A percentile compares a stretch with the other conserved stretches of the same genome.
Conservation (phyloP, 2,329 filamentous ascomycete genomes). For the Biscogniauxia mediterranea region DNA sequence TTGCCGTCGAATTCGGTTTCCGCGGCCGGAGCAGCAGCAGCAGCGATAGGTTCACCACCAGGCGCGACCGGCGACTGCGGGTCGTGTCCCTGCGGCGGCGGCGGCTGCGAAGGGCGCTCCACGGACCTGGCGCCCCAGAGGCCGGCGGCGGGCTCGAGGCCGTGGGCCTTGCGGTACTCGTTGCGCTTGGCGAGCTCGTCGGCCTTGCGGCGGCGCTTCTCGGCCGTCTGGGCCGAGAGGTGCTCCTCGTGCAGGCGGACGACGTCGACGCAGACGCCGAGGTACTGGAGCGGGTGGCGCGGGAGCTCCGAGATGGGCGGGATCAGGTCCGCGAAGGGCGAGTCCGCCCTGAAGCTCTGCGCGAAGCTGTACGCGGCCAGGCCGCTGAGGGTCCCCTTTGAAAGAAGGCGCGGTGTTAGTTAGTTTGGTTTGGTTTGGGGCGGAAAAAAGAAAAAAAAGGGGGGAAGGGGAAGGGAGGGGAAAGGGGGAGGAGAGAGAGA, state of each 20-base stretch:
- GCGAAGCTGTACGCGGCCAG: conserved; percentile 73
- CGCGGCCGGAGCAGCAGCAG: conserved; percentile 20
- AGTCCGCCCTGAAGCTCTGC: conserved; percentile 75
- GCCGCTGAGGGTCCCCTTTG: conserved; percentile 62
- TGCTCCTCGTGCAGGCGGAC: conserved; percentile 75
- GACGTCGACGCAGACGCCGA: conserved; percentile 66
- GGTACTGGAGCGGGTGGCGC: conserved; percentile 66
- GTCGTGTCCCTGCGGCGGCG: background rate
- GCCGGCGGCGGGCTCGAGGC: conserved; percentile 54
- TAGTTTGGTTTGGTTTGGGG: background rate
- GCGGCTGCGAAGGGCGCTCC: conserved; percentile 7
- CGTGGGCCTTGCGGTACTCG: conserved; percentile 83
- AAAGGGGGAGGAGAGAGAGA: background rate
- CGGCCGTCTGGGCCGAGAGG: conserved; percentile 64
- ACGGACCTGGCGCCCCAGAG: conserved; percentile 27
- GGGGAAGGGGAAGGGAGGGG: background rate
- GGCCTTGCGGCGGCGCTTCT: conserved; percentile 69
- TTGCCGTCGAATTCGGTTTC: conserved; percentile 33
- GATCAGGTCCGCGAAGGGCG: conserved; percentile 76
- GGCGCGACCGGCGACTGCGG: conserved; percentile 17
- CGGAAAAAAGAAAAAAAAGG: background rate
- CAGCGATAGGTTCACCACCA: conserved; percentile 12
- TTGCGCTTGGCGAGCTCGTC: conserved; percentile 87
- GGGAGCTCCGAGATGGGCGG: conserved; percentile 69
- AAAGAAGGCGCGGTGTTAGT: conserved; percentile 5